Evolutionary conservation across 2,329 filamentous ascomycete species (phyloP).

Genomic region (Fusarium buxicola): DNA sequence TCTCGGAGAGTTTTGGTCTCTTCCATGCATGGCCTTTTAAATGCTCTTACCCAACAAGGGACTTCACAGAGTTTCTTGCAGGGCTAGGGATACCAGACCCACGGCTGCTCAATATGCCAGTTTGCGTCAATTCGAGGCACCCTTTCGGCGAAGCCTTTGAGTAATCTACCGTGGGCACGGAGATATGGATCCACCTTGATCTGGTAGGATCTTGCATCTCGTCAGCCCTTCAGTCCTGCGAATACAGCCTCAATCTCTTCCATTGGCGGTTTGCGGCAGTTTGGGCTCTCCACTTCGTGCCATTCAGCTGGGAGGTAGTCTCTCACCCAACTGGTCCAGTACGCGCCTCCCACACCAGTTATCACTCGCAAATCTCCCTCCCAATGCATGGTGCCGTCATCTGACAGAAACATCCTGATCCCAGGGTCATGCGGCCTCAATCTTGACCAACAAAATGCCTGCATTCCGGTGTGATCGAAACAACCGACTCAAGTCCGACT

Average conservation of each 20-base stretch:
- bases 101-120: not conserved
- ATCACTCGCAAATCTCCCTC: not conserved
- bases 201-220: constrained; percentile 5
- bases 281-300: not conserved
- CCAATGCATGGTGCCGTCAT: not conserved
- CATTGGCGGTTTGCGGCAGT: not conserved
- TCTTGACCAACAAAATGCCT: not conserved
- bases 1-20: not conserved
- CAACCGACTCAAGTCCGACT: not conserved
- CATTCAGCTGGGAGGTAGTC: constrained; percentile 5
- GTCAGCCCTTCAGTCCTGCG: not conserved
- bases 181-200: constrained; percentile 5
- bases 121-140: constrained; percentile 2
- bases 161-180: not conserved
- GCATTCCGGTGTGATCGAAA: constrained; percentile 6
- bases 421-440: not conserved
- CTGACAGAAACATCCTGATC: not conserved
- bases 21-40: not conserved
- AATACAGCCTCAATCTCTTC: not conserved
- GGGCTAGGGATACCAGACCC: constrained; percentile 1
- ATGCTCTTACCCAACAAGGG: not conserved
- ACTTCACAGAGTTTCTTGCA: not conserved
- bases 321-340: not conserved
- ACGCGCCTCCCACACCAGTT: not conserved
- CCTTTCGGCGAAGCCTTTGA: not conserved